Evolutionary conservation across 768 basidiomycete genomes (phyloP).

Genomic region (Plicaturopsis crispa): DNA sequence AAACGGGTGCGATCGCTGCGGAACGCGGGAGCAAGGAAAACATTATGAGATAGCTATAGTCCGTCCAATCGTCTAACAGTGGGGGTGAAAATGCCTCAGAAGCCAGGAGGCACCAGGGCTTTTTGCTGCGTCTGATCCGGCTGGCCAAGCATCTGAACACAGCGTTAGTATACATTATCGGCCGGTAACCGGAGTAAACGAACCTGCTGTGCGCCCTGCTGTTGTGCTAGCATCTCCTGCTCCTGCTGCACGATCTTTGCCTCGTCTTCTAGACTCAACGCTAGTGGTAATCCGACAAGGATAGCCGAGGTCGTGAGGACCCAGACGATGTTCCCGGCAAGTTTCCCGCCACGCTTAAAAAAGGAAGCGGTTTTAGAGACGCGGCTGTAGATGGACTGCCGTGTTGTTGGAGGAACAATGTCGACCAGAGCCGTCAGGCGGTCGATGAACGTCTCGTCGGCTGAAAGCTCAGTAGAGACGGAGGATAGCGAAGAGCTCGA

Average conservation of each 20-base stretch:
- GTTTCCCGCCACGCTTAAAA: conserved; percentile 58
- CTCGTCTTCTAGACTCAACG: conserved; percentile 92
- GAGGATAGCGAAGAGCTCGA: conserved; percentile 70
- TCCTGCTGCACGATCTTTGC: conserved; percentile 92
- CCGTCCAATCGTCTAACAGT: too few species aligned
- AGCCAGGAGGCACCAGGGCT: conserved; percentile 79
- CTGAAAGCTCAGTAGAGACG: conserved; percentile 60
- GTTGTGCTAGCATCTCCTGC: conserved; percentile 88
- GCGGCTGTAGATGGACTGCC: conserved; percentile 62
- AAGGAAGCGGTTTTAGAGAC: conserved; percentile 54
- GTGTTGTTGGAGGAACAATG: conserved; percentile 89
- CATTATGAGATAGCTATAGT: too few species aligned
- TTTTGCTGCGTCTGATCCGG: conserved; percentile 27
- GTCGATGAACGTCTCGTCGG: conserved; percentile 81
- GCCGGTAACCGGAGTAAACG: too few species aligned
- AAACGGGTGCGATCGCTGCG: too few species aligned
- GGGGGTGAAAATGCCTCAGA: too few species aligned
- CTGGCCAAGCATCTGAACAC: too few species aligned
- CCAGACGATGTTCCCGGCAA: conserved; percentile 90
- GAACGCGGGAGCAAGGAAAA: too few species aligned
- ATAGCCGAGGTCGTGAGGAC: conserved; percentile 90
- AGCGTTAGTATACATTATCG: too few species aligned
- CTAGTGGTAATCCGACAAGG: conserved; percentile 88
- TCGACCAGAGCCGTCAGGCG: conserved; percentile 89
- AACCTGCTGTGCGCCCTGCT: conserved; percentile 89